These are phyloP conservation scores for Fusarium sublunatum DNA, from an alignment of 2,329 filamentous ascomycete genomes.

Conservation along the genomic window DNA sequence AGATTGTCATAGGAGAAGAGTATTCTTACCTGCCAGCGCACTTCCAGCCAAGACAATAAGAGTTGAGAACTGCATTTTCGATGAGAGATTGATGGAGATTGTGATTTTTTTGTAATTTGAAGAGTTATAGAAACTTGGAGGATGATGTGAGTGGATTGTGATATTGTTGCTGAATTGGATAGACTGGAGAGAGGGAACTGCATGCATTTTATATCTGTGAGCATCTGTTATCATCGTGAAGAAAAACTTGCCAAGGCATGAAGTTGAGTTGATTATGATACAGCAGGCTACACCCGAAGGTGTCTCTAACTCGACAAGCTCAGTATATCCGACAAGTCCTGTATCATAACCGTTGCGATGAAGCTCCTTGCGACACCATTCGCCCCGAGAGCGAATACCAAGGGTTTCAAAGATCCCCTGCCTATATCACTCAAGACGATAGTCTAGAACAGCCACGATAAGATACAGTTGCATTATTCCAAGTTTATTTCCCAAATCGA, in stretches of 20 bases:
- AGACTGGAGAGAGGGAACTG: constrained; percentile 3
- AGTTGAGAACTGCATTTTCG: constrained; percentile 36
- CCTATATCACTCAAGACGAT: constrained; percentile 3
- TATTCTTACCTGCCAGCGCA: constrained; percentile 36
- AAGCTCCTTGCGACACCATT: constrained; percentile 31
- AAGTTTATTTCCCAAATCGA: constrained; percentile 7
- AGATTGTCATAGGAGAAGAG: neutral
- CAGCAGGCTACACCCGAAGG: neutral
- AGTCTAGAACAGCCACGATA: neutral
- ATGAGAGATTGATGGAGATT: neutral
- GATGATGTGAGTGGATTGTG: constrained; percentile 1
- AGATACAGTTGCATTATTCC: constrained; percentile 3
- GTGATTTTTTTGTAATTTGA: too few relatives aligned
- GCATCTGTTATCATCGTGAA: constrained; percentile 20
- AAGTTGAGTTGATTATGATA: constrained; percentile 12
- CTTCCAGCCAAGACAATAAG: constrained; percentile 34
- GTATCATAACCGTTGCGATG: constrained; percentile 26
- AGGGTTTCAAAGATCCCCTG: constrained; percentile 37
- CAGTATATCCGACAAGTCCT: constrained; percentile 16
- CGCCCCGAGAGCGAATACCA: constrained; percentile 26
- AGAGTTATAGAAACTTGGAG: neutral
- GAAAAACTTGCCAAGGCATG: constrained; percentile 12
- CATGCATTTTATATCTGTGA: constrained; percentile 25
- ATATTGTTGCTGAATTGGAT: constrained; percentile 1
- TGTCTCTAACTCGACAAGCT: constrained; percentile 6